Evolutionary conservation across 768 basidiomycete species (phyloP).

Genomic region (Terana coerulea): DNA sequence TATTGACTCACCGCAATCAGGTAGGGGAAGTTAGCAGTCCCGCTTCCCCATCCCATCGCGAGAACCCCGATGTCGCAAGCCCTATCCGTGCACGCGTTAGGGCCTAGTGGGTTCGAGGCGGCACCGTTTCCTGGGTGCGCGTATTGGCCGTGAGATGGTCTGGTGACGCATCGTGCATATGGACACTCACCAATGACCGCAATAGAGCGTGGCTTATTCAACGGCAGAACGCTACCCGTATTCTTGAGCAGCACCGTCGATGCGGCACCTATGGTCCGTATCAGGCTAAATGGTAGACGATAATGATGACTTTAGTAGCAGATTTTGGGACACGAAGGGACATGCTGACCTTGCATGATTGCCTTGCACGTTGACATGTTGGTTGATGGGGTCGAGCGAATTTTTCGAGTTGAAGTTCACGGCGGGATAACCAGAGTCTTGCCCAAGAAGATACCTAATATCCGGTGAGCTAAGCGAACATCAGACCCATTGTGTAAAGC

Average conservation of each 20-base stretch:
- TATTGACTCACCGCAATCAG: constrained; percentile 41
- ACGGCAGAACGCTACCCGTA: constrained; percentile 38
- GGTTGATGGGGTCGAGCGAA: constrained; percentile 24
- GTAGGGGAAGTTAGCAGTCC: constrained; percentile 49
- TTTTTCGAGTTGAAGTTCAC: constrained; percentile 58
- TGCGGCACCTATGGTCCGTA: constrained; percentile 47
- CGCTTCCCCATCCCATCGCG: constrained; percentile 52
- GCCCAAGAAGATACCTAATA: constrained; percentile 46
- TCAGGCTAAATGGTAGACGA: constrained; percentile 15
- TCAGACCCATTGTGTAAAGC: constrained; percentile 1
- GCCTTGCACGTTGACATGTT: constrained; percentile 36
- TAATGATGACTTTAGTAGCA: neutral
- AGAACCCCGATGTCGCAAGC: constrained; percentile 57
- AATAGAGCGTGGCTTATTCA: constrained; percentile 43
- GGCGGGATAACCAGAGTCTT: constrained; percentile 48
- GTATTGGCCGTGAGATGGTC: neutral
- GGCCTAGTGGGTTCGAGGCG: constrained; percentile 47
- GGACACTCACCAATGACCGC: constrained; percentile 47
- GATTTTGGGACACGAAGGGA: neutral
- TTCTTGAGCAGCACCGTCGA: constrained; percentile 68
- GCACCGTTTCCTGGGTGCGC: constrained; percentile 37
- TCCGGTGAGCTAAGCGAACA: neutral
- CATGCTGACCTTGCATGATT: constrained; percentile 38
- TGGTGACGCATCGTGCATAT: neutral
- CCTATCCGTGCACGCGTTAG: constrained; percentile 53